Evolutionary conservation across 305 asterid genomes (phyloP).

Genomic region (Rubia peregrina): DNA sequence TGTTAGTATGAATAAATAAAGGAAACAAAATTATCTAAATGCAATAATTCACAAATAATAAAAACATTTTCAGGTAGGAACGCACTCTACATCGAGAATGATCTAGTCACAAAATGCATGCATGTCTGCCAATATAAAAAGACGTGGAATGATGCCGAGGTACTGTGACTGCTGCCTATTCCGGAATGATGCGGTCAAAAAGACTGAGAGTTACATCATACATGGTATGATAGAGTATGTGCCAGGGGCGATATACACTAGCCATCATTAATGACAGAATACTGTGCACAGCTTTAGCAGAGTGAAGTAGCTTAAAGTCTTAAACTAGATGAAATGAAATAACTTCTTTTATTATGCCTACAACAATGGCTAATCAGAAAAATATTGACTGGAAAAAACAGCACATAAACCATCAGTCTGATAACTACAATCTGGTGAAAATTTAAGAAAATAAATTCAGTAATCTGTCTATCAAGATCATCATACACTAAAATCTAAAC

Average conservation of each 20-base stretch:
- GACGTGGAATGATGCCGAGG: too few species aligned
- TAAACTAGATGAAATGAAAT: background rate
- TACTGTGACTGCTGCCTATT: background rate
- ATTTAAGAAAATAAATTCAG: background rate
- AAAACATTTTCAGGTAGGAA: background rate
- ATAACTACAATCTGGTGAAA: conserved; percentile 1
- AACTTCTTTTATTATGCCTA: background rate
- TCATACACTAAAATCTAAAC: background rate
- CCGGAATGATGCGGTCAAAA: background rate
- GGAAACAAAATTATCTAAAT: background rate
- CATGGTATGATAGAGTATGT: background rate
- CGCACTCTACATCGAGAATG: background rate
- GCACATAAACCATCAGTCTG: background rate
- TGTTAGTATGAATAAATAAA: background rate
- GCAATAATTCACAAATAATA: background rate
- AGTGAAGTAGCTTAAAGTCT: background rate
- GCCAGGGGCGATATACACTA: background rate
- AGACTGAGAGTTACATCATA: background rate
- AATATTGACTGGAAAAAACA: background rate
- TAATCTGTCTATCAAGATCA: background rate
- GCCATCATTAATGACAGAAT: background rate
- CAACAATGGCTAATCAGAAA: background rate
- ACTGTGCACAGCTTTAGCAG: background rate
- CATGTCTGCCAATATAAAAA: background rate
- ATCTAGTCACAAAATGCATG: background rate